phyloP scores from a whole-genome alignment of 163 green algal genomes.

The Chlorella variabilis region DNA sequence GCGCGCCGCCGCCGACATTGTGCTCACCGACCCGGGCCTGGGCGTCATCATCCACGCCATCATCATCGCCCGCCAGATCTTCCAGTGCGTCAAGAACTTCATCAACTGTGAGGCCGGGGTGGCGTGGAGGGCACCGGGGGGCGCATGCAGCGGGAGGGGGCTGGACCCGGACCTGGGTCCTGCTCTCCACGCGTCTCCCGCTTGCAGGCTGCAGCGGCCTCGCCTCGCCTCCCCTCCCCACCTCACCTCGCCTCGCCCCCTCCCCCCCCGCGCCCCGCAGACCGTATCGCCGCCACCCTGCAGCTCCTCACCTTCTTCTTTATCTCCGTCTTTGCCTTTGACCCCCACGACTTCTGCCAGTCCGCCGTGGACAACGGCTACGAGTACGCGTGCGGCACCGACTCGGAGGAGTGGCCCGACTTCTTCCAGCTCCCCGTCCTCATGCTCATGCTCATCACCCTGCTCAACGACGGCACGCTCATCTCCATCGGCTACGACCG shows the following conservation, averaged over 20 bases:
- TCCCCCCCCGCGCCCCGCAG: conserved; percentile 2
- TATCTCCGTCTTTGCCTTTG: conserved; percentile 81
- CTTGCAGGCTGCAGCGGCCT: background rate
- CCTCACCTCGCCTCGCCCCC: too few species aligned
- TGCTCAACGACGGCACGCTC: conserved; percentile 83
- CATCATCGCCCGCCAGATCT: conserved; percentile 82
- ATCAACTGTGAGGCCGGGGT: conserved; percentile 69
- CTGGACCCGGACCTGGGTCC: too few species aligned
- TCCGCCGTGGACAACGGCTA: background rate
- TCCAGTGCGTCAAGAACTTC: conserved; percentile 90
- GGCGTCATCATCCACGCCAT: conserved; percentile 83
- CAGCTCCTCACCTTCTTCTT: conserved; percentile 94
- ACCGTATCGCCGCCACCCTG: conserved; percentile 70
- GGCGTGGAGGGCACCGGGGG: background rate
- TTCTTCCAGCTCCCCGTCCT: conserved; percentile 91
- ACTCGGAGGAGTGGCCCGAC: conserved; percentile 49
- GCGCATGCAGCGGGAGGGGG: too few species aligned
- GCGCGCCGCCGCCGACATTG: conserved; percentile 89
- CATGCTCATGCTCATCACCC: conserved; percentile 85
- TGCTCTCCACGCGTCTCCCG: background rate
- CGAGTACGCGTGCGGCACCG: background rate
- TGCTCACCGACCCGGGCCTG: conserved; percentile 86
- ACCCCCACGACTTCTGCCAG: conserved; percentile 21
- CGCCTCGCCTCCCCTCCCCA: too few species aligned
- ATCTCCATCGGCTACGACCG: conserved; percentile 92